Conservation (phyloP, 352 stramenopile genomes). For the Phytophthora uliginosa region DNA sequence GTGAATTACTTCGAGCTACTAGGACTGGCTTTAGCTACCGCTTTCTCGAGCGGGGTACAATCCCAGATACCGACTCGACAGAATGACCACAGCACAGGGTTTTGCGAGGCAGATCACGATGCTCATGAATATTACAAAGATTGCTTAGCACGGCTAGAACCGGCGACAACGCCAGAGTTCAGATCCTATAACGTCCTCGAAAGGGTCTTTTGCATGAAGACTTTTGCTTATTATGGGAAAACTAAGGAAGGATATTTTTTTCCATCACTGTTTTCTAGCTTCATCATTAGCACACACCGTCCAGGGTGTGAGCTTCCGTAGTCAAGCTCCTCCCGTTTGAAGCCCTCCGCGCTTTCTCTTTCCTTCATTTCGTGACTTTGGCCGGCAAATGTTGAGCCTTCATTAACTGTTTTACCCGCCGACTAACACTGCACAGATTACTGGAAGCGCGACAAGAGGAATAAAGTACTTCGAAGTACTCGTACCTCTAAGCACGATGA, state of each 20-base stretch:
- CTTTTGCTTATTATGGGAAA: neutral
- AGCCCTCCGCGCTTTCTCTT: neutral
- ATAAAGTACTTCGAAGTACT: neutral
- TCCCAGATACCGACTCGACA: conserved; percentile 14
- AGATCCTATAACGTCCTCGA: conserved; percentile 10
- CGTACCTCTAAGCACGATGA: conserved; percentile 18
- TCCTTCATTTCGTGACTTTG: neutral
- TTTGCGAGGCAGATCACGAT: neutral
- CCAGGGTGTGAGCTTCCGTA: conserved; percentile 3
- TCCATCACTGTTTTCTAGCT: conserved; percentile 19
- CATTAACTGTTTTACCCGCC: conserved; percentile 36
- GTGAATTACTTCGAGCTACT: neutral
- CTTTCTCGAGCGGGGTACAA: conserved; percentile 7
- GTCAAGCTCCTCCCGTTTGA: conserved; percentile 8
- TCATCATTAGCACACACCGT: conserved; percentile 27
- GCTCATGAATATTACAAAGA: conserved; percentile 5
- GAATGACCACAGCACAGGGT: conserved; percentile 21
- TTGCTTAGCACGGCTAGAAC: conserved; percentile 7
- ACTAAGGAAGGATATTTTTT: conserved; percentile 3
- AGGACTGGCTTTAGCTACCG: conserved; percentile 15
- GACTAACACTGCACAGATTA: neutral
- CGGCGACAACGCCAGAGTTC: conserved; percentile 8
- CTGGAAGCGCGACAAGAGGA: neutral
- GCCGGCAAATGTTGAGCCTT: neutral
- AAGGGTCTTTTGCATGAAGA: conserved; percentile 12